Percentiles rank a stretch among this genome's conserved stretches.
Evolutionary conservation across 2,329 filamentous ascomycete species (phyloP).

Genomic region (Colletotrichum viniferum): DNA sequence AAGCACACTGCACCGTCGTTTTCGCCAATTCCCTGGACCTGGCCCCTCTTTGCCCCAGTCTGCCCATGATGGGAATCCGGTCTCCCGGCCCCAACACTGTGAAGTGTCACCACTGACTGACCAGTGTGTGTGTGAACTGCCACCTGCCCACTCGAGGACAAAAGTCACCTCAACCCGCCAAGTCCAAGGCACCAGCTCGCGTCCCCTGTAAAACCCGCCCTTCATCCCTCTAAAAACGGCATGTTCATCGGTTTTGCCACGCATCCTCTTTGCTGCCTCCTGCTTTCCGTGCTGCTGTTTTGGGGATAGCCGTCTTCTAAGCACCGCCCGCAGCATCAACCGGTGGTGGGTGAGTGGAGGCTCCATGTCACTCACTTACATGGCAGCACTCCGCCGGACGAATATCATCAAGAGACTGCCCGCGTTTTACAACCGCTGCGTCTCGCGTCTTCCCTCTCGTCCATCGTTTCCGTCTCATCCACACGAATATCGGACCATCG

Average conservation of each 20-base stretch:
- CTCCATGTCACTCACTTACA: neutral
- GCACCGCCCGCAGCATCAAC: neutral
- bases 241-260: slow-evolving; percentile 1
- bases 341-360: neutral
- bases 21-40: neutral
- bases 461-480: neutral
- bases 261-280: neutral
- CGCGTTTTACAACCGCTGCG: neutral
- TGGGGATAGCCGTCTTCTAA: neutral
- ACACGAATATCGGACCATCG: neutral
- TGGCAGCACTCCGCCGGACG: neutral
- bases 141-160: neutral
- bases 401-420: neutral
- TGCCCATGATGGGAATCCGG: neutral
- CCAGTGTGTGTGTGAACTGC: neutral
- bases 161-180: neutral
- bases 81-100: neutral
- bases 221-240: neutral
- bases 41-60: neutral
- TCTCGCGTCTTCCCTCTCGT: neutral
- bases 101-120: neutral
- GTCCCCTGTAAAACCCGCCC: neutral
- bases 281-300: neutral
- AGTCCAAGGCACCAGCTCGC: slow-evolving; percentile 3
- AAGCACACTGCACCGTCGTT: slow-evolving; percentile 4